phyloP scores from a whole-genome alignment of 768 basidiomycete species.

The Exidia glandulosa region DNA sequence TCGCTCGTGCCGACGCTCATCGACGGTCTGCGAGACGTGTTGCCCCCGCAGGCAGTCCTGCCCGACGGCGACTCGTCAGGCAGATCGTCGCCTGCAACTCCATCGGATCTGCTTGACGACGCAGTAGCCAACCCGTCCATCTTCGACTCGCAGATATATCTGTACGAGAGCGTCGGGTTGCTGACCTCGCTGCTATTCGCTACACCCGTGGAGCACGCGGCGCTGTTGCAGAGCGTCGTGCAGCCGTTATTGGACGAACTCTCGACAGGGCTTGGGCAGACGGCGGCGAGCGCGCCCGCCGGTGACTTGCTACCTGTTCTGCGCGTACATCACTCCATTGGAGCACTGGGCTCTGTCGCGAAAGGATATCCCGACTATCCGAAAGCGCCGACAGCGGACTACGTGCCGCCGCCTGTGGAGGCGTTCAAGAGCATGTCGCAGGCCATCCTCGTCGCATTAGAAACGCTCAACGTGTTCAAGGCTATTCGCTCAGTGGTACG shows the following conservation, averaged over 20 bases:
- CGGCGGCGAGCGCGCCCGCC: constrained; percentile 40
- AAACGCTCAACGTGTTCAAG: constrained; percentile 78
- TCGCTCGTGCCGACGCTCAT: constrained; percentile 64
- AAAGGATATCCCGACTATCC: constrained; percentile 96
- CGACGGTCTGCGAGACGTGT: constrained; percentile 62
- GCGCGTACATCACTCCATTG: constrained; percentile 82
- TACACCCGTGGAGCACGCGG: constrained; percentile 53
- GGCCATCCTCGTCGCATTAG: constrained; percentile 75
- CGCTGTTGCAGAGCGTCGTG: constrained; percentile 63
- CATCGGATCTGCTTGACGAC: constrained; percentile 50
- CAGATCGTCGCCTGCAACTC: constrained; percentile 32
- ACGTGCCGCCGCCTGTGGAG: constrained; percentile 58
- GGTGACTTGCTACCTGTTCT: constrained; percentile 71
- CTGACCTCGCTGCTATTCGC: constrained; percentile 69
- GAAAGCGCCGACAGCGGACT: constrained; percentile 51
- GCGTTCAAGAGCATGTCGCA: constrained; percentile 81
- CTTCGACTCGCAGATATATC: constrained; percentile 86
- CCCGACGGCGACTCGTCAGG: constrained; percentile 67
- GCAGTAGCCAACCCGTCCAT: constrained; percentile 59
- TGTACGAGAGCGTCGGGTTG: constrained; percentile 86
- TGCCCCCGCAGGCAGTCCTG: constrained; percentile 63
- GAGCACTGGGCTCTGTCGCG: constrained; percentile 88
- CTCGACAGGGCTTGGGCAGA: constrained; percentile 40
- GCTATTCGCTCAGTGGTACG: constrained; percentile 86
- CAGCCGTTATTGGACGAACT: constrained; percentile 74